Evolutionary conservation across 495 filamentous ascomycete genomes (phyloP), one percentile per base, ranked within the genome.

Genomic region (Neurospora sp.): DNA sequence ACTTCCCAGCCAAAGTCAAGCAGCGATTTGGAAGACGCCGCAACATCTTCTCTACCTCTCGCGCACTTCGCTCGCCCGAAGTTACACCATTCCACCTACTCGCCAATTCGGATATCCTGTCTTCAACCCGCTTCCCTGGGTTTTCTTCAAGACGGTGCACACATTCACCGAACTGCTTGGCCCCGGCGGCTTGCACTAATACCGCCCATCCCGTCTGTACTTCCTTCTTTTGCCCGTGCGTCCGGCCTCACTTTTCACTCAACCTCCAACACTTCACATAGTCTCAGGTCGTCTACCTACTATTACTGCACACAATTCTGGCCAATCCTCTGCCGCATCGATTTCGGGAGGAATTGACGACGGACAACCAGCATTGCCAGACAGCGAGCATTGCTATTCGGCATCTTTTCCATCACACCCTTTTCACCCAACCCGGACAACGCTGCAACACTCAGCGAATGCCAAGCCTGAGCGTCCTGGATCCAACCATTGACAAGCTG

Each of bases 401-500:
- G 6, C 12, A 66, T 66, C 41, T n/a, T 66, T 54, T 66, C 71
- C 20, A 44, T 23, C 6, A 44, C 12, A 31, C 4, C 20, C 20
- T 54, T 18, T 71, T 18, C 54, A 35, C 54, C 27, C 54, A 66
- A 66, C 54, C 54, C 54, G 31, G 27, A 35, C 54, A 14, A 62
- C 54, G 27, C 54, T 62, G 54, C 27, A 54, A 60, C 49, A 60
- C 20, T 66, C 27, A 35, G 54, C 54, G 27, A 66, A 35, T 12
- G 54, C 54, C 54, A 66, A 66, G 54, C 54, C 54, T 35, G 9
- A 54, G 46, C 20, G 46, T 54, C 46, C 27, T 54, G 7, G 54
- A 66, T 66, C 54, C 54, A 66, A 66, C 49, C 66, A 38, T 46
- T 41, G 74, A 66, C 75, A 74, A 73, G 69, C 72, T 70, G 60